phyloP scores from a whole-genome alignment of 768 basidiomycete species.

The Tremella yokohamensis region DNA sequence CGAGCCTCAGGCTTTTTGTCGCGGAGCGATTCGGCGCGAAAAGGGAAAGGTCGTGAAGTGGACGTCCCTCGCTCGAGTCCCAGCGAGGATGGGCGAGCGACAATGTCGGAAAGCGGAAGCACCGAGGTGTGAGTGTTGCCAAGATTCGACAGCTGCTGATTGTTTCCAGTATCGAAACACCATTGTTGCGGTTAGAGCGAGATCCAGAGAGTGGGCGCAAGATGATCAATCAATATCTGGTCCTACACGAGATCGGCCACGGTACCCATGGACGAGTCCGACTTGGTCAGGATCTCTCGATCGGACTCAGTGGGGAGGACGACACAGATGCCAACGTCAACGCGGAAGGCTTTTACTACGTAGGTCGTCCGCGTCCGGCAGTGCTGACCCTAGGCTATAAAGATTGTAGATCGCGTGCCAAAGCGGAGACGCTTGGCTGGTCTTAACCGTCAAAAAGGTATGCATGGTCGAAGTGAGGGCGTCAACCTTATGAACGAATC shows the following conservation, averaged over 20 bases:
- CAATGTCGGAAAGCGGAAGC: constrained; percentile 28
- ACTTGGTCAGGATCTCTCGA: constrained; percentile 59
- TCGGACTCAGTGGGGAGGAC: constrained; percentile 16
- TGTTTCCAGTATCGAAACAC: constrained; percentile 45
- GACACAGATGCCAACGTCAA: constrained; percentile 18
- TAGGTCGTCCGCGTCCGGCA: constrained; percentile 10
- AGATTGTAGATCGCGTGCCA: constrained; percentile 55
- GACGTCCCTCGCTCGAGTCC: background rate
- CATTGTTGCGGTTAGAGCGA: constrained; percentile 29
- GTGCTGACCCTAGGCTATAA: constrained; percentile 48
- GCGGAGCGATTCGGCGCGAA: constrained; percentile 9
- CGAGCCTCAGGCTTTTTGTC: constrained; percentile 5
- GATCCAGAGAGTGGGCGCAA: constrained; percentile 49
- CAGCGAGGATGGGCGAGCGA: constrained; percentile 22
- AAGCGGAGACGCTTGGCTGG: constrained; percentile 66
- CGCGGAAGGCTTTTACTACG: constrained; percentile 14
- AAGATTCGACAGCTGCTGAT: background rate
- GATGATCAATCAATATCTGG: constrained; percentile 77
- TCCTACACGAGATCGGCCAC: constrained; percentile 67
- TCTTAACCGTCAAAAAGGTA: constrained; percentile 66
- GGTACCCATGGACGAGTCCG: constrained; percentile 91
- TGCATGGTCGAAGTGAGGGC: constrained; percentile 57
- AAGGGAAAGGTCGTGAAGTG: background rate
- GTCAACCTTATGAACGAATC: constrained; percentile 41
- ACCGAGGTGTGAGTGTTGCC: constrained; percentile 27